Evolutionary conservation across 306 rosid species (phyloP), one percentile per base, ranked within the genome.

Genomic region (Comarum palustre): DNA sequence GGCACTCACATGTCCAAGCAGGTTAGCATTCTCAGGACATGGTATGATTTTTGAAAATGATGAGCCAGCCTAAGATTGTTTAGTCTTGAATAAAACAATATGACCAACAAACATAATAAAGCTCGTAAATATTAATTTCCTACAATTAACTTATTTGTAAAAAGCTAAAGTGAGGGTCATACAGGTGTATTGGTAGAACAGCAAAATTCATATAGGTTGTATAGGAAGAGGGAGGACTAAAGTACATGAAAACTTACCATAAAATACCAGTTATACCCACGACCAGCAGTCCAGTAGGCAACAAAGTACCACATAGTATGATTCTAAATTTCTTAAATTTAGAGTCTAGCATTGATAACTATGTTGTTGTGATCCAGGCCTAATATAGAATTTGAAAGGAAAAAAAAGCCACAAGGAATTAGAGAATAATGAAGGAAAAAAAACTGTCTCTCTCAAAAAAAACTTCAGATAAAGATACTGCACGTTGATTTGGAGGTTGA

Each of bases 1-100:
- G 32, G n/a, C 4, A 41, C 66, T 73, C 65, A 73, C 76, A 60
- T 73, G 58, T 60, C 76, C 76, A 45, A 73, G 51, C 14, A 73
- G 60, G 2, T 66, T 25, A 27, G 38, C 63, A 58, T 29, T 59
- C 20, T 59, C 65, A 0, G 20, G 65, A 29, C 38, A 59, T 29
- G 16, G 38, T 13, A 29, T 29, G 65, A 25, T 13, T 29, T 58
- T 59, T 13, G 6, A 59, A 58, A 27, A 59, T 27, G 39, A 29
- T 27, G 64, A 29, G 38, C 5, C 6, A 15, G 10, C 65, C 4
- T 29, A 58, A 58, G 65, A 29, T 15, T 27, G n/a, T 29, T 2
- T 29, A 13, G n/a, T 29, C 36, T 29, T 27, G 3, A 24, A 25
- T 24, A 27, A 39, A 25, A 29, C 4, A 59, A 29, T 29, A 0